Conservation (phyloP, 371 early-diverging fungal genomes). For the Mortierella sp. region DNA sequence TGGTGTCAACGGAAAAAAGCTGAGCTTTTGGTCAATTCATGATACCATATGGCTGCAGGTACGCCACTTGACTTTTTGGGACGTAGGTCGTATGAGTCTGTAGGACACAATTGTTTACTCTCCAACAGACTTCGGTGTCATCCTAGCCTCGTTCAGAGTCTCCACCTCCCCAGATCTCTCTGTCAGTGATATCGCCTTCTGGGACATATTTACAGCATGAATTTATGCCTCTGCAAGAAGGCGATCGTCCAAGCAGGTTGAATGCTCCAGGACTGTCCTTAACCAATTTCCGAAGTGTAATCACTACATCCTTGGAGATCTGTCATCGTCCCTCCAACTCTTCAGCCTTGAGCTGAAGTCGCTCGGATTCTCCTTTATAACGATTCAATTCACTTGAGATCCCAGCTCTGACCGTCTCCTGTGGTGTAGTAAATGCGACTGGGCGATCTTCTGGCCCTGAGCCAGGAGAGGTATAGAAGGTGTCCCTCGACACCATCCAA, state of each 20-base stretch:
- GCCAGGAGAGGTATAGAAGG: too few relatives aligned
- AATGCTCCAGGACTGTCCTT: constrained; percentile 36
- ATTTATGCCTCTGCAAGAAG: constrained; percentile 6
- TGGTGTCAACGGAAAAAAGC: too few relatives aligned
- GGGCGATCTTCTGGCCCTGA: too few relatives aligned
- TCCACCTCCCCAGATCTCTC: constrained; percentile 11
- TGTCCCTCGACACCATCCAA: too few relatives aligned
- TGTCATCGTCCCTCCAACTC: constrained; percentile 20
- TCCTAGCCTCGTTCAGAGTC: constrained; percentile 7
- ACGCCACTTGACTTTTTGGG: too few relatives aligned
- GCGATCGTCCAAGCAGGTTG: constrained; percentile 3
- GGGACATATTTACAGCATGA: constrained; percentile 1
- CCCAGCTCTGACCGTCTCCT: constrained; percentile 2
- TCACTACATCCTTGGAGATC: constrained; percentile 26
- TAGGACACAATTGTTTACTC: too few relatives aligned
- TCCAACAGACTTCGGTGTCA: too few relatives aligned
- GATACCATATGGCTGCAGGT: too few relatives aligned
- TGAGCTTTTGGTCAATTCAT: too few relatives aligned
- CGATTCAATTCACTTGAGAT: background rate
- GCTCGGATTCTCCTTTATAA: constrained; percentile 1
- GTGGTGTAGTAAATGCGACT: too few relatives aligned
- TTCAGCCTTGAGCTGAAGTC: constrained; percentile 9
- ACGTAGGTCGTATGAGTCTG: too few relatives aligned
- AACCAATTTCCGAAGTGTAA: constrained; percentile 26
- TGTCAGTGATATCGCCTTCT: constrained; percentile 8